Conservation (phyloP, 768 basidiomycete genomes). For the Trametes cingulata region DNA sequence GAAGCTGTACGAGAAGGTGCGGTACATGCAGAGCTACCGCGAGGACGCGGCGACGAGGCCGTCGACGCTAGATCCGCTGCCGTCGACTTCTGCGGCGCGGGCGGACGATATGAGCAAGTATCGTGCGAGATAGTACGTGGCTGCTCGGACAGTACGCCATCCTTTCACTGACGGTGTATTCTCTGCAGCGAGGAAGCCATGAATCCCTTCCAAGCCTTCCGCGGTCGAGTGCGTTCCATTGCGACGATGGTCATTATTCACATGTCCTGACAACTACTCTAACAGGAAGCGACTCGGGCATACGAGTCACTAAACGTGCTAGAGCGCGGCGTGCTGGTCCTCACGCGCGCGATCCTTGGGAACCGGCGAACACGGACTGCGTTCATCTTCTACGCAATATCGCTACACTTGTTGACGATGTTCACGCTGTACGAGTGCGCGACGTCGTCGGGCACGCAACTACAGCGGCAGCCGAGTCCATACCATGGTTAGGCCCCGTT, state of each 20-base stretch:
- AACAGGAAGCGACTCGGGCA: slow-evolving; percentile 91
- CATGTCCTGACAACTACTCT: not conserved
- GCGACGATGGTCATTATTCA: not conserved
- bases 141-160: no score
- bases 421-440: slow-evolving; percentile 78
- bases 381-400: slow-evolving; percentile 85
- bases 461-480: slow-evolving; percentile 55
- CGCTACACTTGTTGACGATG: slow-evolving; percentile 79
- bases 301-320: slow-evolving; percentile 90
- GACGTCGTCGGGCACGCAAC: slow-evolving; percentile 46
- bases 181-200: slow-evolving; percentile 74
- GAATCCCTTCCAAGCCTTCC: slow-evolving; percentile 98
- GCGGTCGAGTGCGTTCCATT: slow-evolving; percentile 73
- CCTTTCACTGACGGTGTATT: not conserved
- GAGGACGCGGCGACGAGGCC: slow-evolving; percentile 60
- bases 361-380: slow-evolving; percentile 87
- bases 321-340: slow-evolving; percentile 81
- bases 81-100: slow-evolving; percentile 42
- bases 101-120: slow-evolving; percentile 86
- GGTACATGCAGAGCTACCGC: slow-evolving; percentile 97
- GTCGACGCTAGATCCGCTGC: slow-evolving; percentile 70
- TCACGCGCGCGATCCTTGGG: slow-evolving; percentile 85
- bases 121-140: slow-evolving; percentile 66
- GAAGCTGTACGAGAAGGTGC: slow-evolving; percentile 97
- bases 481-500: slow-evolving; percentile 18